Conservation (phyloP, 1,284 basidiomycete genomes). For the Phellopilus nigrolimitatus region DNA sequence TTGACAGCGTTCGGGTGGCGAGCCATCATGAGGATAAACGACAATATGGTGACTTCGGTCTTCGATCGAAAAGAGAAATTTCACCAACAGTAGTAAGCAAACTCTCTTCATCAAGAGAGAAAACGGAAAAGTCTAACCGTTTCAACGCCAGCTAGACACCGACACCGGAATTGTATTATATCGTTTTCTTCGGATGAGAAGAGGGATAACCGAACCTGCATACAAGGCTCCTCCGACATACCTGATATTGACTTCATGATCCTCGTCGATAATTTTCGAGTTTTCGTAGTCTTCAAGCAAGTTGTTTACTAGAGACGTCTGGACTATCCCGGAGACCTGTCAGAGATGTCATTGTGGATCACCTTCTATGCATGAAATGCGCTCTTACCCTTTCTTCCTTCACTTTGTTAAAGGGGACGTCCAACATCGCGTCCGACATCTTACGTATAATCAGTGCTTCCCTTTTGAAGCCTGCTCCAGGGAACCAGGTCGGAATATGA, state of each 20-base stretch:
- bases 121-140: constrained; percentile 9
- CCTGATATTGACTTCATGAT: neutral
- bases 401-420: neutral
- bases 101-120: neutral
- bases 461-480: constrained; percentile 15
- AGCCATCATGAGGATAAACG: constrained; percentile 51
- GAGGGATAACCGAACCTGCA: neutral
- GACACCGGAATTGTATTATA: neutral
- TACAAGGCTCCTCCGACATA: neutral
- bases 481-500: constrained; percentile 19
- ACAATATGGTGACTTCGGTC: constrained; percentile 47
- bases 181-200: neutral
- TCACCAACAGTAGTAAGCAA: neutral
- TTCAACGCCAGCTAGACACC: constrained; percentile 14
- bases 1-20: constrained; percentile 46
- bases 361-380: neutral
- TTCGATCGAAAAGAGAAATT: constrained; percentile 21
- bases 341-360: neutral
- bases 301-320: neutral
- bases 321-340: constrained; percentile 2
- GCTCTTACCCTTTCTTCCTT: constrained; percentile 8
- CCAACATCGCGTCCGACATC: constrained; percentile 1
- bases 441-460: constrained; percentile 1
- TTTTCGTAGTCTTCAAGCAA: neutral
- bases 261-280: neutral